A percentile compares a stretch with the other conserved stretches of the same genome.
phyloP scores from a whole-genome alignment of 2,329 filamentous ascomycete species.

The Sclerotinia spermophila region DNA sequence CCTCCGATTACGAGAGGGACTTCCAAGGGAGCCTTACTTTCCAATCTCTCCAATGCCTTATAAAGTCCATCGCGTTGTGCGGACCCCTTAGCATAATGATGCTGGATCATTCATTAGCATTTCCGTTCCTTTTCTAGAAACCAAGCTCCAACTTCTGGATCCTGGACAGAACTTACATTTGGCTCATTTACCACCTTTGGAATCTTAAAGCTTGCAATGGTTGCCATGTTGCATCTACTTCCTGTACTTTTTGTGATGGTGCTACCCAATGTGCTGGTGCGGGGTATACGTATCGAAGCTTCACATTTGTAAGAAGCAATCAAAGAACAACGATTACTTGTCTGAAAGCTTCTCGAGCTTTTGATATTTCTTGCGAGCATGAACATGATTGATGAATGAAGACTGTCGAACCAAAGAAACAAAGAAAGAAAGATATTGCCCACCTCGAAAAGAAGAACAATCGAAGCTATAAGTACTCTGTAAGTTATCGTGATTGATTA shows the following conservation, averaged over 20 bases:
- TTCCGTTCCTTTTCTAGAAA: neutral
- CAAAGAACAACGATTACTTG: constrained; percentile 24
- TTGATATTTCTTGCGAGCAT: constrained; percentile 24
- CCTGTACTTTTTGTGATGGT: neutral
- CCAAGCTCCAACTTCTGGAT: neutral
- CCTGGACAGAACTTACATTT: constrained; percentile 62
- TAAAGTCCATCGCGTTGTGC: constrained; percentile 72
- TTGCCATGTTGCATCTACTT: constrained; percentile 29
- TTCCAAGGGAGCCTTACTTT: constrained; percentile 66
- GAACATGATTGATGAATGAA: neutral
- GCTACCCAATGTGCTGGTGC: constrained; percentile 19
- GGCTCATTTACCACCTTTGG: constrained; percentile 88
- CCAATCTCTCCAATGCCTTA: constrained; percentile 66
- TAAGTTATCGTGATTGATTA: neutral
- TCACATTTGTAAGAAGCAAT: constrained; percentile 22
- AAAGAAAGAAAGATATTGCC: constrained; percentile 9
- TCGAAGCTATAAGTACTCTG: no score
- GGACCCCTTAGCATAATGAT: constrained; percentile 84
- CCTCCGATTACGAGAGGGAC: constrained; percentile 83
- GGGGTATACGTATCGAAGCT: constrained; percentile 27
- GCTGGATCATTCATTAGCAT: constrained; percentile 48
- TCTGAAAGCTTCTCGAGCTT: constrained; percentile 28
- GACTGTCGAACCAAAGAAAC: neutral
- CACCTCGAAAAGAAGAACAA: constrained; percentile 6
- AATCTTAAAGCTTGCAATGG: constrained; percentile 77